Base-by-base conservation (phyloP, 1,284 basidiomycete species). In the Ganoderma lingzhi region DNA sequence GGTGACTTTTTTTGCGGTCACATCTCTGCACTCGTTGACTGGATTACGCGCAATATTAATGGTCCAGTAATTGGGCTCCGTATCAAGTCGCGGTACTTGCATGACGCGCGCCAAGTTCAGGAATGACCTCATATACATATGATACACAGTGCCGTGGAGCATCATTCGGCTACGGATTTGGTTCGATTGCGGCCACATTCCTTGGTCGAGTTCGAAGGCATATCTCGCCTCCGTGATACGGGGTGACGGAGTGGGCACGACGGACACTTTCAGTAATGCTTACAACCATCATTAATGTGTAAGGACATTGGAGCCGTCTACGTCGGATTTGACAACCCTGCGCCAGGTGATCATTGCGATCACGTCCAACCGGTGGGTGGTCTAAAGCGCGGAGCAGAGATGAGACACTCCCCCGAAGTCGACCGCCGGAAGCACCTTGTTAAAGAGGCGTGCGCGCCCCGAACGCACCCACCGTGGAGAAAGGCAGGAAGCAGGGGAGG, bases 1-100 rank as follows among this genome's bases (percentile, higher is more conserved):
- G 80, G 12, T 55, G 12, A 17, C 23, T 23, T 56, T 35, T 32
- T 6, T 30, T 35, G 35, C 8, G 4, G 8, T 35, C 35, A 8
- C 35, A 35, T 8, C 35, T 35, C 35, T 35, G 35, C 35, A 35
- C 35, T 23, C 35, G 35, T 35, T 35, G 35, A 8, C 35, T 35
- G 35, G 35, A 35, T 35, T 23, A 23, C 23, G 23, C 23, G 23
- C 23, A 23, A 23, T 23, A 23, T 23, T 23, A 23, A 23, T 23
- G 23, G 23, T 23, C 1, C 23, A 23, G 23, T 23, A 23, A 23
- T 23, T 0, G 23, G 23, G 23, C 23, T 51, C 19, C 5, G 15
- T 17, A 44, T 15, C 14, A 44, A 44, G 17, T 17, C 17, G 17
- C 23, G 19, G n/a, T 5, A 48, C 45, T 48, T 6, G 45, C n/a